phyloP scores from a whole-genome alignment of 768 basidiomycete species.

The Xerocomellus intermedius region DNA sequence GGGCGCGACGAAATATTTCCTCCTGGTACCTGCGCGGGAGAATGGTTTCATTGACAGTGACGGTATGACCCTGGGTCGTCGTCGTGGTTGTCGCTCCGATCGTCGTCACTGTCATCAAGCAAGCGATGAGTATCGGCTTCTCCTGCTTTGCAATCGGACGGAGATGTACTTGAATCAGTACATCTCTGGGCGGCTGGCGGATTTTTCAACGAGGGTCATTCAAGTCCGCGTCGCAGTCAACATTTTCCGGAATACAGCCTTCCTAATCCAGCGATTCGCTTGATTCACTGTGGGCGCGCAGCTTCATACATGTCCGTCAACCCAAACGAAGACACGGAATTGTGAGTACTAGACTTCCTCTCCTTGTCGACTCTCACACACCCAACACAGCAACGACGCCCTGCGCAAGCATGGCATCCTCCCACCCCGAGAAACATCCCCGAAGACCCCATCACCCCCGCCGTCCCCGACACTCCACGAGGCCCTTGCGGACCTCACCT shows the following conservation, averaged over 20 bases:
- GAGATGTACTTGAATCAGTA: constrained; percentile 17
- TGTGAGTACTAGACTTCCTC: constrained; percentile 51
- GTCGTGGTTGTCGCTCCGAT: constrained; percentile 17
- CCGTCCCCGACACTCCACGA: constrained; percentile 71
- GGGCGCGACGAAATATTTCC: constrained; percentile 53
- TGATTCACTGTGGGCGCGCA: constrained; percentile 11
- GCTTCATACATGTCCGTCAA: constrained; percentile 55
- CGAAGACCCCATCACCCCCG: constrained; percentile 78
- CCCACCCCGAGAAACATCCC: constrained; percentile 66
- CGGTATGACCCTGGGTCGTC: constrained; percentile 24
- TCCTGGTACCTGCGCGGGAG: constrained; percentile 54
- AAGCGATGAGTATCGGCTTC: constrained; percentile 14
- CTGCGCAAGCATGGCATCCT: constrained; percentile 91
- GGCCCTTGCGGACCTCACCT: constrained; percentile 60
- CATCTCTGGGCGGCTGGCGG: constrained; percentile 17
- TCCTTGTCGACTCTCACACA: background rate
- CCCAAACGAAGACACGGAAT: constrained; percentile 93
- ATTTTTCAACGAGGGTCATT: constrained; percentile 12
- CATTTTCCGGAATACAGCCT: constrained; percentile 27
- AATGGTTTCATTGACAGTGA: constrained; percentile 36
- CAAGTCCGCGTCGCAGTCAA: constrained; percentile 28
- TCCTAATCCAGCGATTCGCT: constrained; percentile 20
- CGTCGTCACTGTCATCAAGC: constrained; percentile 27
- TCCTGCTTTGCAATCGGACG: constrained; percentile 9
- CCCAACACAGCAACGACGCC: constrained; percentile 74